Conservation (phyloP, 495 filamentous ascomycete genomes). For the Monascus purpureus region DNA sequence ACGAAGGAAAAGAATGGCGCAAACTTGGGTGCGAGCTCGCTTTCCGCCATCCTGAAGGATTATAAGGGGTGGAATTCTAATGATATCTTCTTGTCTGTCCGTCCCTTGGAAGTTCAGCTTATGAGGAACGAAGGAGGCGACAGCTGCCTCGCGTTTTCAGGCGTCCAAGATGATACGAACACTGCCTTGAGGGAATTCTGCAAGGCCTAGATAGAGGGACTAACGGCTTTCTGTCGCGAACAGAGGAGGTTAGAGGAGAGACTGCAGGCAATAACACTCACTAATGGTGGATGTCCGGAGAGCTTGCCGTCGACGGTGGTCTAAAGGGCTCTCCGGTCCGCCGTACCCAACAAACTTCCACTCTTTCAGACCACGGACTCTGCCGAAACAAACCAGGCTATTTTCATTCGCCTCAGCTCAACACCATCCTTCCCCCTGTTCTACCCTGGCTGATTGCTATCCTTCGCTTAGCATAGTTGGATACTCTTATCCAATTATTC, state of each 20-base stretch:
- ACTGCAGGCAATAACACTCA: no score
- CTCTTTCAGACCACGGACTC: slow-evolving; percentile 9
- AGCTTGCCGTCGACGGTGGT: no score
- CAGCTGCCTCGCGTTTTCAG: no score
- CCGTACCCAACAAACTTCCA: slow-evolving; percentile 9
- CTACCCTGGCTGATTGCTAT: not conserved
- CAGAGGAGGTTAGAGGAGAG: no score
- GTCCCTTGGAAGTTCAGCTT: no score
- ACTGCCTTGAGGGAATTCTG: no score
- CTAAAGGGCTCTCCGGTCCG: not conserved
- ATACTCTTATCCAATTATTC: not conserved
- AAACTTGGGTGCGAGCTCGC: slow-evolving; percentile 68
- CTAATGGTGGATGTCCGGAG: no score
- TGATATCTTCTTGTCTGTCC: no score
- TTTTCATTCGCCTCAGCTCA: not conserved
- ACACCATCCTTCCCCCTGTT: slow-evolving; percentile 1
- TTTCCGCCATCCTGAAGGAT: slow-evolving; percentile 45
- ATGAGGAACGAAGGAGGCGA: no score
- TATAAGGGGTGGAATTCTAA: not conserved
- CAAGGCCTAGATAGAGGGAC: no score
- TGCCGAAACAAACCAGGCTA: not conserved
- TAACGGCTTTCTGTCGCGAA: no score
- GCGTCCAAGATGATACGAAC: no score
- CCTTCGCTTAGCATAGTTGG: slow-evolving; percentile 1
- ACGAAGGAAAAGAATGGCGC: slow-evolving; percentile 98